Evolutionary conservation across 495 filamentous ascomycete species (phyloP).

Genomic region (Acidomyces sp.): DNA sequence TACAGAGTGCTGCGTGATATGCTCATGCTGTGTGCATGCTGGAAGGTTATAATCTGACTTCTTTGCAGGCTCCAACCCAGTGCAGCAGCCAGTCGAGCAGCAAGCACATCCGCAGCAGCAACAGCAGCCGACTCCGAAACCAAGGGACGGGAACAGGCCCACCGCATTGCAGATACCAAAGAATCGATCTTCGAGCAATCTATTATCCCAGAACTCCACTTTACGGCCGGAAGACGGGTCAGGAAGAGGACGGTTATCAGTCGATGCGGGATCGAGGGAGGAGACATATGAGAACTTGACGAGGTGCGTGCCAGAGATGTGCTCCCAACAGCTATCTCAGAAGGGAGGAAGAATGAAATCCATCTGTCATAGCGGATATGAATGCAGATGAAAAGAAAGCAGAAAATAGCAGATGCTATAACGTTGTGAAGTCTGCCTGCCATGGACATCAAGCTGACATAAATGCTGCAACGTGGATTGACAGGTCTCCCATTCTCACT

Average conservation of each 20-base stretch:
- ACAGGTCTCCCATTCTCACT: slow-evolving; percentile 18
- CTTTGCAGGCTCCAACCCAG: too few relatives aligned
- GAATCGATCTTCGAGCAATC: slow-evolving; percentile 10
- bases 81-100: too few relatives aligned
- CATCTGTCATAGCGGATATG: background rate
- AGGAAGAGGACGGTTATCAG: slow-evolving; percentile 5
- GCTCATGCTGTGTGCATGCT: too few relatives aligned
- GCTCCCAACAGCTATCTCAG: background rate
- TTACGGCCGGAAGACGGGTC: slow-evolving; percentile 5
- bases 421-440: background rate
- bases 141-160: slow-evolving; percentile 8
- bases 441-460: background rate
- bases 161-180: slow-evolving; percentile 14
- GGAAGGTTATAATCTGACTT: too few relatives aligned
- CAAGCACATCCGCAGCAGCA: too few relatives aligned
- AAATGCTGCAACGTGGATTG: slow-evolving; percentile 1
- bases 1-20: too few relatives aligned
- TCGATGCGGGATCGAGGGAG: slow-evolving; percentile 5
- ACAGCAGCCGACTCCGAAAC: too few relatives aligned
- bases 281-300: slow-evolving; percentile 17
- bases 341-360: background rate
- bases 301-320: slow-evolving; percentile 17
- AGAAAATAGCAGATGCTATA: background rate
- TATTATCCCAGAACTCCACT: background rate
- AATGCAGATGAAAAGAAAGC: background rate